Conservation (phyloP, 1,284 basidiomycete species). For the Cystobasidiaceae sp. region DNA sequence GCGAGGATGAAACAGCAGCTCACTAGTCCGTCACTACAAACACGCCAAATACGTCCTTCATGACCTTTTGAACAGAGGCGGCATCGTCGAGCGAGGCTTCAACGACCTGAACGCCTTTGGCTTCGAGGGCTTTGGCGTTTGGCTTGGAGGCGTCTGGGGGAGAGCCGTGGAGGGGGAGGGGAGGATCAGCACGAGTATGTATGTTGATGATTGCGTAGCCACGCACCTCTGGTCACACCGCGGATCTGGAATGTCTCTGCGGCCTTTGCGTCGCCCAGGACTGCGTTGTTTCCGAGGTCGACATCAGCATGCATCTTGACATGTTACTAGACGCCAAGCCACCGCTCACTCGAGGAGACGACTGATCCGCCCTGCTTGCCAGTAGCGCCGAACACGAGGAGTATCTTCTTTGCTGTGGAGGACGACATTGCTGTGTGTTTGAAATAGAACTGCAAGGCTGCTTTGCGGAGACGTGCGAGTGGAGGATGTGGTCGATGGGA, state of each 20-base stretch:
- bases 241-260: conserved; percentile 3
- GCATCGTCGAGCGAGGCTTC: conserved; percentile 31
- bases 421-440: too few species aligned
- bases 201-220: too few species aligned
- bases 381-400: conserved; percentile 5
- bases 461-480: too few species aligned
- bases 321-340: too few species aligned
- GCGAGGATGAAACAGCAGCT: too few species aligned
- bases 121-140: conserved; percentile 35
- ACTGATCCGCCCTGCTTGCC: conserved; percentile 1
- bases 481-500: too few species aligned
- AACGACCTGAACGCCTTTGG: conserved; percentile 38
- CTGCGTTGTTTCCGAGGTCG: too few species aligned
- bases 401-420: neutral
- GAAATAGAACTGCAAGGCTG: too few species aligned
- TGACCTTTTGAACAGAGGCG: conserved; percentile 27
- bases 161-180: too few species aligned
- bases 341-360: too few species aligned
- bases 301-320: too few species aligned
- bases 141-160: conserved; percentile 36
- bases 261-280: neutral
- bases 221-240: conserved; percentile 1
- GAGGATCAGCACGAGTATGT: too few species aligned
- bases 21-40: conserved; percentile 41
- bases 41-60: conserved; percentile 37